These are phyloP conservation scores for Saccharomyces eubayanus DNA, from an alignment of 805 yeast genomes.

Conservation along the genomic window DNA sequence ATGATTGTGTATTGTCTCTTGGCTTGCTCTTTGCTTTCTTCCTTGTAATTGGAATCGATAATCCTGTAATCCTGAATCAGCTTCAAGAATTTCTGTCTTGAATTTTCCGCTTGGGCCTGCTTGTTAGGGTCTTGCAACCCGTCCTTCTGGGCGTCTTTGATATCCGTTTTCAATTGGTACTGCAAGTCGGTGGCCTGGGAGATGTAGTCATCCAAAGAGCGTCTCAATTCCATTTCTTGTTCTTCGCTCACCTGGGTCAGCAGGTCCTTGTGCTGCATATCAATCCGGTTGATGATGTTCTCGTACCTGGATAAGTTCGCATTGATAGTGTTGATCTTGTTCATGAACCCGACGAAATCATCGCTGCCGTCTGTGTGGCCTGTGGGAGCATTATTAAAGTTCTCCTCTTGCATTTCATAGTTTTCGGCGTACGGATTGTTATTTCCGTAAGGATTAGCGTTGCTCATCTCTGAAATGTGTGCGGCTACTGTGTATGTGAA, in stretches of 20 bases:
- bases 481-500: not conserved
- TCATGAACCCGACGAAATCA: conserved; percentile 56
- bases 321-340: conserved; percentile 57
- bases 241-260: conserved; percentile 64
- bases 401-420: conserved; percentile 9
- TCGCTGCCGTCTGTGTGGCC: not conserved
- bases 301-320: conserved; percentile 60
- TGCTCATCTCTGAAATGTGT: conserved; percentile 9
- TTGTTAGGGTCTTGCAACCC: conserved; percentile 67
- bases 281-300: conserved; percentile 56
- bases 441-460: conserved; percentile 15
- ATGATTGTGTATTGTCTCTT: conserved; percentile 85
- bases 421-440: conserved; percentile 11
- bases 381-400: not conserved
- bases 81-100: conserved; percentile 71
- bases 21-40: conserved; percentile 73
- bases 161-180: conserved; percentile 57
- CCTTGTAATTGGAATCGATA: conserved; percentile 76
- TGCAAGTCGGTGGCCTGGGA: conserved; percentile 72
- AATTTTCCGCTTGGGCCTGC: conserved; percentile 78
- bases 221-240: conserved; percentile 57
- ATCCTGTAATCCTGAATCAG: conserved; percentile 76
- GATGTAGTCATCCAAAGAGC: conserved; percentile 66
- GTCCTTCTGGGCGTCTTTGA: conserved; percentile 63
- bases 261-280: conserved; percentile 57